Evolutionary conservation across 129 eudicot species (phyloP).

Genomic region (Scalesia atractyloides): DNA sequence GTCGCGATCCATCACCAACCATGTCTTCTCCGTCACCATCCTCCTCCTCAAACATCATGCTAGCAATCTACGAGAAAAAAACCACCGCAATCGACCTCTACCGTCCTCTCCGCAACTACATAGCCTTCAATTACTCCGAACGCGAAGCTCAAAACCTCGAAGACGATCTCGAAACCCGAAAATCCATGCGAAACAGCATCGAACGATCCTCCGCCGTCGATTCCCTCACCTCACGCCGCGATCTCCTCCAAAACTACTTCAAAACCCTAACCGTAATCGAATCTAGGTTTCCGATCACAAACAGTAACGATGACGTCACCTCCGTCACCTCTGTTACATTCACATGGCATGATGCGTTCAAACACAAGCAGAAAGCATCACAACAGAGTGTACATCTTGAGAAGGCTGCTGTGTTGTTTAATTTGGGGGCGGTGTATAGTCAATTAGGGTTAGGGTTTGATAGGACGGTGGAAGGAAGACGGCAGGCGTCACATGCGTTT

Average conservation of each 20-base stretch:
- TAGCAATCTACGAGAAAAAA: constrained; percentile 88
- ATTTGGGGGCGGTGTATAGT: constrained; percentile 93
- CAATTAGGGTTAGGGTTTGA: constrained; percentile 79
- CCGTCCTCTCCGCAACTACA: constrained; percentile 93
- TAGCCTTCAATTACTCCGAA: constrained; percentile 82
- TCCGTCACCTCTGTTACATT: constrained; percentile 67
- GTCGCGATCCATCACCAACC: not conserved
- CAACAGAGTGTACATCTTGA: constrained; percentile 85
- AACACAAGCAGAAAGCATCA: constrained; percentile 60
- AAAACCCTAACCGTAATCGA: constrained; percentile 79
- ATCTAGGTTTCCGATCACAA: constrained; percentile 85
- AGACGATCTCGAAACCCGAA: constrained; percentile 88
- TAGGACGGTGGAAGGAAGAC: constrained; percentile 80
- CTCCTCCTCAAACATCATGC: constrained; percentile 71
- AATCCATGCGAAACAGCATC: constrained; percentile 57
- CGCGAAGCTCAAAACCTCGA: constrained; percentile 94
- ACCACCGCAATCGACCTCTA: constrained; percentile 69
- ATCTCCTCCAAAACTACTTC: constrained; percentile 66
- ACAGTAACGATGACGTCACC: constrained; percentile 76
- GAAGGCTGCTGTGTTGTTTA: constrained; percentile 89
- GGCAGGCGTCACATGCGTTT: constrained; percentile 77
- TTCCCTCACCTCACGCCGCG: constrained; percentile 77
- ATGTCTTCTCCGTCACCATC: constrained; percentile 40
- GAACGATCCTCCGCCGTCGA: constrained; percentile 53
- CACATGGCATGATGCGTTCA: constrained; percentile 91